Percentiles rank a stretch among this genome's conserved stretches.
These are phyloP conservation scores for Athelia sp. DNA, from an alignment of 1,284 basidiomycete genomes.

Conservation along the genomic window DNA sequence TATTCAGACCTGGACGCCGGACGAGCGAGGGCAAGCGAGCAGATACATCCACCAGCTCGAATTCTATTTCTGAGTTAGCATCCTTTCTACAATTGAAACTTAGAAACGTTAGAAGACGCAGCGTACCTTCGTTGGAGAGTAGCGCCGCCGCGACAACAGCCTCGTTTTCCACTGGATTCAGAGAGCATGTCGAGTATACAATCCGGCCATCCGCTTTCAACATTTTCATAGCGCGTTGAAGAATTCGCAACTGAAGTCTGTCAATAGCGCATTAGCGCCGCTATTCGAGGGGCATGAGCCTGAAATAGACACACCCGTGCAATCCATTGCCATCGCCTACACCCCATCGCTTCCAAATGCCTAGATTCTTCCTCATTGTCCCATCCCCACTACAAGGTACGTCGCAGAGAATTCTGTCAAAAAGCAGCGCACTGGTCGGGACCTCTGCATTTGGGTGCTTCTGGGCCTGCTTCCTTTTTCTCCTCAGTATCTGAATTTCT, in stretches of 20 bases:
- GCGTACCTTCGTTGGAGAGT: slow-evolving; percentile 60
- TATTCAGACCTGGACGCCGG: slow-evolving; percentile 69
- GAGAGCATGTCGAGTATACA: slow-evolving; percentile 97
- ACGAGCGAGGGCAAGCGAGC: slow-evolving; percentile 66
- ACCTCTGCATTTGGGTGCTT: slow-evolving; percentile 17
- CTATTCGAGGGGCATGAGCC: not conserved
- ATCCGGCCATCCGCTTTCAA: slow-evolving; percentile 85
- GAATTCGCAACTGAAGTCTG: slow-evolving; percentile 89
- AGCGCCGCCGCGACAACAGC: slow-evolving; percentile 90
- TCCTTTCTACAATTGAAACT: not conserved
- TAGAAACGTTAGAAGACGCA: slow-evolving; percentile 1
- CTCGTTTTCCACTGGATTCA: slow-evolving; percentile 98
- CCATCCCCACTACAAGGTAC: slow-evolving; percentile 98
- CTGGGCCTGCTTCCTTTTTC: slow-evolving; percentile 1
- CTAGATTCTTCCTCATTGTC: slow-evolving; percentile 91
- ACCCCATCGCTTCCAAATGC: slow-evolving; percentile 94
- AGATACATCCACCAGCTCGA: slow-evolving; percentile 81
- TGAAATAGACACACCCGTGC: slow-evolving; percentile 58
- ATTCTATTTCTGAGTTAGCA: slow-evolving; percentile 40
- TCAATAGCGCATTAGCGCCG: not conserved
- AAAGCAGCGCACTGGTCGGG: slow-evolving; percentile 50
- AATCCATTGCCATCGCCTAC: slow-evolving; percentile 87
- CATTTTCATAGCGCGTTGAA: slow-evolving; percentile 89
- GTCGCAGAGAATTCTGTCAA: slow-evolving; percentile 94
- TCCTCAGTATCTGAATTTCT: not conserved